These are phyloP conservation scores for Rhodotorula sp. DNA, from an alignment of 1,284 basidiomycete genomes.

Conservation along the genomic window DNA sequence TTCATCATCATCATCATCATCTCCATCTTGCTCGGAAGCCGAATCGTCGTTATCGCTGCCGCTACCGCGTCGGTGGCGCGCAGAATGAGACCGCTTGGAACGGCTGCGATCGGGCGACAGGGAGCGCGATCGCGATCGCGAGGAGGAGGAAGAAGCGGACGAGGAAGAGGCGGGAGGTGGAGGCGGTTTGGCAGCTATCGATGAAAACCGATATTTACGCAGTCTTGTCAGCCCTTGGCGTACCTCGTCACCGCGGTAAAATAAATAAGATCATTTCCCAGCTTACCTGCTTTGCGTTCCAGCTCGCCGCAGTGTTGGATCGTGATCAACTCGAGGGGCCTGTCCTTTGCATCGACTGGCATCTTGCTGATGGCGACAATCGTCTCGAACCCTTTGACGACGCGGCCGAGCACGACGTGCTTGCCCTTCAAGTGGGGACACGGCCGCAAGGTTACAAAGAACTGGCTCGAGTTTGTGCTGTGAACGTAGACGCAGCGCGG, in stretches of 20 bases:
- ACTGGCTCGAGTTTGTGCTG: conserved; percentile 72
- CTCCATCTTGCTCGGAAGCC: background rate
- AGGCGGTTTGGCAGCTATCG: background rate
- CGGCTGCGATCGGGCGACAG: conserved; percentile 27
- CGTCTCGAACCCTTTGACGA: conserved; percentile 53
- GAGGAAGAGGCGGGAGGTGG: background rate
- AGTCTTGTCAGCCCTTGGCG: no score
- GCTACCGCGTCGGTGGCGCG: background rate
- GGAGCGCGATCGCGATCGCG: conserved; percentile 16
- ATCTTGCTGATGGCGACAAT: conserved; percentile 53
- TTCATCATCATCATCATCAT: no score
- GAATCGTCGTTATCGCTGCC: background rate
- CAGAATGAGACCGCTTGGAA: conserved; percentile 23
- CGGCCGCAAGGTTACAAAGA: conserved; percentile 76
- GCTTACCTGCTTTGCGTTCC: conserved; percentile 52
- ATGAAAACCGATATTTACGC: no score
- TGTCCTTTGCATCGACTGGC: conserved; percentile 52
- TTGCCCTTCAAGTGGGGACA: conserved; percentile 54
- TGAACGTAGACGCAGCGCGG: no score
- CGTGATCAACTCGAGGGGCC: conserved; percentile 67
- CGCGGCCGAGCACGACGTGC: conserved; percentile 54
- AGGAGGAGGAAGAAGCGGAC: conserved; percentile 16
- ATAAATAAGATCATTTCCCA: background rate
- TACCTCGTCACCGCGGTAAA: no score
- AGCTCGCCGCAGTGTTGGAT: conserved; percentile 82